Base-by-base conservation (phyloP, 345 rosid species). In the Cardamine resedifolia region DNA sequence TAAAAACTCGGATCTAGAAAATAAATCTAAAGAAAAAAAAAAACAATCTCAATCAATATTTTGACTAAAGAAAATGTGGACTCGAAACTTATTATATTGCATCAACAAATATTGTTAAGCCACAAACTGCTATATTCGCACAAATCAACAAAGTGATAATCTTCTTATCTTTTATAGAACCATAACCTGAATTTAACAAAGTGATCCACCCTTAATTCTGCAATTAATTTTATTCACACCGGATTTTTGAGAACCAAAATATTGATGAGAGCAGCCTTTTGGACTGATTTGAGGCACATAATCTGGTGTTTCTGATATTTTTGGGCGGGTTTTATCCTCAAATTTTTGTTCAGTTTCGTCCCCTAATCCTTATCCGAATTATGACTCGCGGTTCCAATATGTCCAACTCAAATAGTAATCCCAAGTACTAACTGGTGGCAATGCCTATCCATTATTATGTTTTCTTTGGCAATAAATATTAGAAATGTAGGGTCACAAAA, bases 361-460 rank as follows among this genome's bases (percentile, higher is more conserved):
- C 7, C 6, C 9, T 4, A 14, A 57, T 31, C 73, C 47, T 16
- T 31, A 69, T 57, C 73, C 73, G 6, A 20, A 57, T 56, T 8
- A 30, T 20, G 41, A 14, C 16, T 8, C 3, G n/a, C 11, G 49
- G 28, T 56, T 31, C 20, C 10, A 4, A 3, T 19, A 23, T 19
- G 55, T 68, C 36, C 34, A 21, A 15, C 9, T 70, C 15, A 70
- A 48, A 59, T 21, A 23, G 24, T n/a, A 30, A 34, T 44, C 4
- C 8, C 20, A 43, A 20, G 9, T 15, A 1, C 39, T 7, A 9
- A 30, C 26, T 5, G 14, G 6, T 69, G 66, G 57, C 48, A 45
- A 58, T 45, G 19, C 27, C 49, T 48, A 70, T 70, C 74, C 27
- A 33, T 16, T 33, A 48, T 28, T 31, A 47, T 28, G 28, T 2